Evolutionary conservation across 768 basidiomycete species (phyloP).

Genomic region (Boletus sp.): DNA sequence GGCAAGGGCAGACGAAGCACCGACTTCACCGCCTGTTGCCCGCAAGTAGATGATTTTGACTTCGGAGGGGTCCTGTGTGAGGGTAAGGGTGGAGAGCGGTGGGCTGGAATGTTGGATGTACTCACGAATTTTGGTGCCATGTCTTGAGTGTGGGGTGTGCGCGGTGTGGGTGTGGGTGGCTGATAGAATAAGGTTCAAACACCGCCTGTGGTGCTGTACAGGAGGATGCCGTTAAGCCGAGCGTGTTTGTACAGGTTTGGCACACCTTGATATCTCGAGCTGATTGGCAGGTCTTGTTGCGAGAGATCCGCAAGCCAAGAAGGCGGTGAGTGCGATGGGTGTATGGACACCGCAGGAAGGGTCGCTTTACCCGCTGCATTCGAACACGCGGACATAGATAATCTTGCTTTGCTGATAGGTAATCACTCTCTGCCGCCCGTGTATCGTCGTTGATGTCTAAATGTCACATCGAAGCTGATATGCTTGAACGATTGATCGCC

Average conservation of each 20-base stretch:
- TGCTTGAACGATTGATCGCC: constrained; percentile 90
- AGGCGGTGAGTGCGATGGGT: constrained; percentile 65
- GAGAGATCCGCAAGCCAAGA: constrained; percentile 24
- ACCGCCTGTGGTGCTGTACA: constrained; percentile 59
- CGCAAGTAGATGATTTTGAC: constrained; percentile 99
- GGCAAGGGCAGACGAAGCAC: constrained; percentile 96
- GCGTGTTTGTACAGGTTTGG: constrained; percentile 38
- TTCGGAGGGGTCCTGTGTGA: constrained; percentile 87
- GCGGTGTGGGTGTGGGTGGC: constrained; percentile 13
- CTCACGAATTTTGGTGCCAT: constrained; percentile 83
- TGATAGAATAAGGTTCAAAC: constrained; percentile 50
- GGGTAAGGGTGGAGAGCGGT: constrained; percentile 1
- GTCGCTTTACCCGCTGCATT: constrained; percentile 81
- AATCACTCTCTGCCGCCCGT: constrained; percentile 27
- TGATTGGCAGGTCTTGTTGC: neutral
- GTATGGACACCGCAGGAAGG: constrained; percentile 69
- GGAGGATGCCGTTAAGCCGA: constrained; percentile 29
- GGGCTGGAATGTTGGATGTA: neutral
- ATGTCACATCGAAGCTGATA: constrained; percentile 64
- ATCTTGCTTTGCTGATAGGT: constrained; percentile 89
- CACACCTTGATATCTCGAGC: constrained; percentile 1
- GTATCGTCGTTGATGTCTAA: constrained; percentile 18
- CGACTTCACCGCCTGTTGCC: constrained; percentile 98
- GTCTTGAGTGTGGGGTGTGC: constrained; percentile 24
- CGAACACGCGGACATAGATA: constrained; percentile 79